Base-by-base conservation (phyloP, 371 early-diverging fungal genomes). In the Mortierella sp. region DNA sequence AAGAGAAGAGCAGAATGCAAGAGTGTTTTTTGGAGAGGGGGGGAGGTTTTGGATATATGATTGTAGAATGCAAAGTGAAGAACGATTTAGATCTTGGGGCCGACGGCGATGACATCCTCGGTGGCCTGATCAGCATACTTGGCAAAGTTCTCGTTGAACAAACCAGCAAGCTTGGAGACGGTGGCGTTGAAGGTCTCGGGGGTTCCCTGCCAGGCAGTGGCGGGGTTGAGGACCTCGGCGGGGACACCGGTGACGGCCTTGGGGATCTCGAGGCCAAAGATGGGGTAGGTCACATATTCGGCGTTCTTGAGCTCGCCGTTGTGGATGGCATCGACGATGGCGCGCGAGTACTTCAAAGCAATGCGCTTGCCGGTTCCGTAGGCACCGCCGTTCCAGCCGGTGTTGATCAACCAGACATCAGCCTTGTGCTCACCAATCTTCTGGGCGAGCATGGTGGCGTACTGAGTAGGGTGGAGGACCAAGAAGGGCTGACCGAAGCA, bases 401-500 rank as follows among this genome's bases (percentile, higher is more conserved):
- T 99, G 95, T 99, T 99, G 91, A 99, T 95, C 88, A 99, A 91
- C 98, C 98, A 99, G 49, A 96, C 98, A 88, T 96, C 90, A 79
- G 96, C 96, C 89, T 93, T 91, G 92, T 98, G 96, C 79, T 95
- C 75, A 83, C 92, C 88, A 94, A 99, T 97, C 94, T 98, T 97
- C 58, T 97, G 93, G 27, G 98, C 98, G 75, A 98, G 91, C 98
- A 98, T 98, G 88, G 93, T 92, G 60, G 99, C 99, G 91, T 98
- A 98, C 87, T 96, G 96, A 87, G 94, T 95, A 68, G 99, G 99
- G 88, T 98, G 99, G 91, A 96, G 96, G 73, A 98, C 97, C 55
- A 98, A 90, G 96, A 98, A 98, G 58, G 99, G 98, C 82, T 97
- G 96, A 81, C 98, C 98, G 87, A 98, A 98, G 91, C 97, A 97